Evolutionary conservation across 179 eudicot genomes (phyloP).

Genomic region (Silene noctiflora): DNA sequence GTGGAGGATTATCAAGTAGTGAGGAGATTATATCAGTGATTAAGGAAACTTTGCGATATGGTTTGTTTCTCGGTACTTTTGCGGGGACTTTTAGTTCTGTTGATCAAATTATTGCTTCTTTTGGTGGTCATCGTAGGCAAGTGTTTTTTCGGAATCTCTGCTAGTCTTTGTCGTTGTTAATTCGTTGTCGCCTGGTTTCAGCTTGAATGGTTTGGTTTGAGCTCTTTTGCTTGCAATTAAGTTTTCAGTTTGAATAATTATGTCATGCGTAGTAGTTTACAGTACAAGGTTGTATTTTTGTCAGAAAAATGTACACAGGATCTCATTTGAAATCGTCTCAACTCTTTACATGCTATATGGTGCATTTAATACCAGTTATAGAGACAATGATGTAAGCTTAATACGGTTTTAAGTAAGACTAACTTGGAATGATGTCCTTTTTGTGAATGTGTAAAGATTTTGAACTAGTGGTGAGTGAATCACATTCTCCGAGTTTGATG

Average conservation of each 20-base stretch:
- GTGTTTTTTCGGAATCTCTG: not conserved
- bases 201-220: not conserved
- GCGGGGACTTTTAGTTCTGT: conserved; percentile 92
- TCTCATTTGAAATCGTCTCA: too few species aligned
- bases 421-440: too few species aligned
- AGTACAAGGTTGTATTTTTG: too few species aligned
- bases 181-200: not conserved
- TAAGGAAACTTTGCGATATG: conserved; percentile 86
- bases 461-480: too few species aligned
- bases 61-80: conserved; percentile 87
- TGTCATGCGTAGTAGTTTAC: too few species aligned
- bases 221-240: not conserved
- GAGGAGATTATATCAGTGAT: conserved; percentile 59
- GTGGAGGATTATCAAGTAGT: conserved; percentile 38
- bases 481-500: too few species aligned
- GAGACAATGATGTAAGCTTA: too few species aligned
- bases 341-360: too few species aligned
- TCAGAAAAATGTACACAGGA: too few species aligned
- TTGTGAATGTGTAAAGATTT: too few species aligned
- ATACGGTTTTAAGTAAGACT: too few species aligned
- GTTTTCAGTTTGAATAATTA: not conserved
- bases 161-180: not conserved
- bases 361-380: too few species aligned
- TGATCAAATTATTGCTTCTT: conserved; percentile 76
- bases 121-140: conserved; percentile 87